These are phyloP conservation scores for Trichoderma lentiforme DNA, from an alignment of 2,329 filamentous ascomycete species.

Conservation along the genomic window DNA sequence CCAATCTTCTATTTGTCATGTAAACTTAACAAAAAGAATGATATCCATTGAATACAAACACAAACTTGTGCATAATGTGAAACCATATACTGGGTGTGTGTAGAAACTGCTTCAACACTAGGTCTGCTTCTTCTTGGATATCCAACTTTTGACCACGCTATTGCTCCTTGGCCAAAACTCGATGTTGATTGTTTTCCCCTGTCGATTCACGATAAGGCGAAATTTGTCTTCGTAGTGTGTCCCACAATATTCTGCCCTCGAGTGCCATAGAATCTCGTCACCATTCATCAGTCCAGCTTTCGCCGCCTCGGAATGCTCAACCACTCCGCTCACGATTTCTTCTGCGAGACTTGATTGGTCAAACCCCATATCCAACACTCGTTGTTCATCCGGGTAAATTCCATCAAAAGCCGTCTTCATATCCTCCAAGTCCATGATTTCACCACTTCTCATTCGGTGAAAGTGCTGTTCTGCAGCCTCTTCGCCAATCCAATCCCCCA, in stretches of 20 bases:
- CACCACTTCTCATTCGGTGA: background rate
- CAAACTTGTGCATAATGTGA: background rate
- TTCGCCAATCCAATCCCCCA: background rate
- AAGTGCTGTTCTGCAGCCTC: background rate
- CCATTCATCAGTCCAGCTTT: background rate
- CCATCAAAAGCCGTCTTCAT: conserved; percentile 11
- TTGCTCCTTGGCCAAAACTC: conserved; percentile 2
- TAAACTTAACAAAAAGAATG: conserved; percentile 29
- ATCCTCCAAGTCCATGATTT: conserved; percentile 6
- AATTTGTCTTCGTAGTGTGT: background rate
- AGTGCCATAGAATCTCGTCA: background rate
- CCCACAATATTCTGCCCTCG: background rate
- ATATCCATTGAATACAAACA: background rate
- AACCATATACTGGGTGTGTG: background rate
- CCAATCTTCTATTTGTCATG: conserved; percentile 66
- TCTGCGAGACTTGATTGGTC: background rate
- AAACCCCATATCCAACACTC: conserved; percentile 5
- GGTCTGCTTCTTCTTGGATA: background rate
- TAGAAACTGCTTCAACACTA: background rate
- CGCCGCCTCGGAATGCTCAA: background rate
- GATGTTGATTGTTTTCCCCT: background rate
- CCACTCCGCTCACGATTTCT: background rate
- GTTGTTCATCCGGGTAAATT: background rate
- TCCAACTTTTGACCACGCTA: background rate
- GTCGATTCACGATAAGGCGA: background rate